These are phyloP conservation scores for Sclerotinia nivalis DNA, from an alignment of 2,329 filamentous ascomycete species.

Conservation along the genomic window DNA sequence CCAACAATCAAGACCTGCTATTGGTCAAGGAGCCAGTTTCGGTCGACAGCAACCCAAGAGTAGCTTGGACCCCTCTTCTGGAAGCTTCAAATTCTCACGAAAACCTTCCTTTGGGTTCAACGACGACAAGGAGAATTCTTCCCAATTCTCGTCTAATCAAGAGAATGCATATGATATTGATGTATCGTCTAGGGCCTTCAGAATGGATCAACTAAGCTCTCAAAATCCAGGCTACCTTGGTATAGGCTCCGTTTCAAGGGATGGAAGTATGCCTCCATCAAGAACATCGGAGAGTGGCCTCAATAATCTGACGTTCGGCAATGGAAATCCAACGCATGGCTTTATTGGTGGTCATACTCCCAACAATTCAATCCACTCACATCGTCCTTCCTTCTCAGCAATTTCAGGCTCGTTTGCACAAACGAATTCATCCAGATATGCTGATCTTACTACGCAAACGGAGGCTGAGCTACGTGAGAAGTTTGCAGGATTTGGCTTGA, in stretches of 20 bases:
- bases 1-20: slow-evolving; percentile 48
- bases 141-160: slow-evolving; percentile 29
- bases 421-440: slow-evolving; percentile 43
- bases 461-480: slow-evolving; percentile 38
- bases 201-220: slow-evolving; percentile 40
- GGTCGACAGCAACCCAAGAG: slow-evolving; percentile 43
- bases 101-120: slow-evolving; percentile 36
- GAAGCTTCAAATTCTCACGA: slow-evolving; percentile 45
- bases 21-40: slow-evolving; percentile 46
- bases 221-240: slow-evolving; percentile 48
- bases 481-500: slow-evolving; percentile 35
- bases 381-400: slow-evolving; percentile 48
- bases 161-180: slow-evolving; percentile 36
- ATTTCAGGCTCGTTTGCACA: slow-evolving; percentile 52
- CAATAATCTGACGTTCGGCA: slow-evolving; percentile 34
- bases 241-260: slow-evolving; percentile 51
- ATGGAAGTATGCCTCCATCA: slow-evolving; percentile 57
- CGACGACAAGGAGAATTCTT: slow-evolving; percentile 40
- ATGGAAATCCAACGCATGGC: slow-evolving; percentile 34
- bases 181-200: slow-evolving; percentile 29
- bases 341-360: slow-evolving; percentile 44
- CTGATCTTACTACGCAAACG: slow-evolving; percentile 31
- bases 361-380: slow-evolving; percentile 50
- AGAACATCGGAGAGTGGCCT: slow-evolving; percentile 52
- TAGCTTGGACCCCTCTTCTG: slow-evolving; percentile 49